Evolutionary conservation across 2,329 filamentous ascomycete genomes (phyloP).

Genomic region (Aschersonia sp.): DNA sequence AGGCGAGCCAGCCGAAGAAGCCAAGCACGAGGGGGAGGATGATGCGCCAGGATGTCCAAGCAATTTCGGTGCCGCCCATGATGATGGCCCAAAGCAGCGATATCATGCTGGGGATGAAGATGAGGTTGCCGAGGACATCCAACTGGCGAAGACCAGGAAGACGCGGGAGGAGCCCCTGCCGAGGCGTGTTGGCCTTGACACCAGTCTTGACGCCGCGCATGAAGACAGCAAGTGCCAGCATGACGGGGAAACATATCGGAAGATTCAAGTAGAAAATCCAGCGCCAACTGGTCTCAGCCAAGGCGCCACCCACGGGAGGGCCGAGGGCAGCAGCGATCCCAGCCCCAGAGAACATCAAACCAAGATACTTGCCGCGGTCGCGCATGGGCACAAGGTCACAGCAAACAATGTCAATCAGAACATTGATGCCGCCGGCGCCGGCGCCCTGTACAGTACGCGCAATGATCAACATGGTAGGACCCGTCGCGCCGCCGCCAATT

Average conservation of each 20-base stretch:
- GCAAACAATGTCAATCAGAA: slow-evolving; percentile 16
- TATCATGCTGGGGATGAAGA: slow-evolving; percentile 21
- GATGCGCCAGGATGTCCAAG: slow-evolving; percentile 22
- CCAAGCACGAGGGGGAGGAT: slow-evolving; percentile 26
- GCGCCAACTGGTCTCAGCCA: slow-evolving; percentile 15
- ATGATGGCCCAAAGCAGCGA: slow-evolving; percentile 23
- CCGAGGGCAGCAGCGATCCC: neutral
- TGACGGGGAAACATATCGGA: slow-evolving; percentile 16
- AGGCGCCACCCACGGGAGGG: slow-evolving; percentile 6
- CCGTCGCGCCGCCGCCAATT: slow-evolving; percentile 32
- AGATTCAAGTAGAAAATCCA: slow-evolving; percentile 28
- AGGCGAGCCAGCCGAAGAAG: slow-evolving; percentile 9
- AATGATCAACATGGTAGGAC: slow-evolving; percentile 31
- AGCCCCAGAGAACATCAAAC: neutral
- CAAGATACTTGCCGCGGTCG: slow-evolving; percentile 24
- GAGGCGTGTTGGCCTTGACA: neutral
- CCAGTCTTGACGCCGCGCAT: slow-evolving; percentile 12
- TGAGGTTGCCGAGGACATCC: slow-evolving; percentile 14
- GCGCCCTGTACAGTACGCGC: slow-evolving; percentile 33
- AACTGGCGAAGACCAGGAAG: too few relatives aligned
- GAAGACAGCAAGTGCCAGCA: slow-evolving; percentile 5
- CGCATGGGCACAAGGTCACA: slow-evolving; percentile 33
- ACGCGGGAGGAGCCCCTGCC: too few relatives aligned
- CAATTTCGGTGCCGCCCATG: slow-evolving; percentile 21
- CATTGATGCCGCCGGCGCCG: slow-evolving; percentile 19